Evolutionary conservation across 1,139 yeast species (phyloP).

Genomic region (Taphrina deformans): DNA sequence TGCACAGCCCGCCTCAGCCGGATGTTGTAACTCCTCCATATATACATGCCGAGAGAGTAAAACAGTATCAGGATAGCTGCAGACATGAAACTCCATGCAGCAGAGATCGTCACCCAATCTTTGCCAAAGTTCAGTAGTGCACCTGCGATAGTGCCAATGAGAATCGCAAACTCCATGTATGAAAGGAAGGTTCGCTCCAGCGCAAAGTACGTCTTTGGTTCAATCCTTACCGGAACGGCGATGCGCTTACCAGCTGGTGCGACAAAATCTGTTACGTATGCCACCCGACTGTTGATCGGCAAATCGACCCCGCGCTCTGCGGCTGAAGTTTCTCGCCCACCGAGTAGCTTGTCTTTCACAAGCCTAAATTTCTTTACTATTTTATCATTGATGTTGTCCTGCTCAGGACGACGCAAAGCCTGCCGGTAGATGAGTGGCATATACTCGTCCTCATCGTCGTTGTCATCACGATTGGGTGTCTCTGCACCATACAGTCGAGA

Average conservation of each 20-base stretch:
- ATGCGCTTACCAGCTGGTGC: conserved; percentile 84
- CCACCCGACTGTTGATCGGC: conserved; percentile 4
- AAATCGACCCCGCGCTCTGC: conserved; percentile 25
- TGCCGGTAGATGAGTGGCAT: conserved; percentile 24
- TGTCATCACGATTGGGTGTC: conserved; percentile 9
- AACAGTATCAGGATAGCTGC: conserved; percentile 71
- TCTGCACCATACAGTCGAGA: conserved; percentile 20
- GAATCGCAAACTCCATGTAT: conserved; percentile 94
- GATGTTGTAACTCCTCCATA: conserved; percentile 80
- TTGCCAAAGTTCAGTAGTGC: conserved; percentile 93
- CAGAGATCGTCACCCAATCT: conserved; percentile 61
- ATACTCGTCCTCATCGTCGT: conserved; percentile 33
- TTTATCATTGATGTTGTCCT: conserved; percentile 23
- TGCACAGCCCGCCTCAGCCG: conserved; percentile 78
- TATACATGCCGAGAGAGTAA: conserved; percentile 73
- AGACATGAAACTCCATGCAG: conserved; percentile 84
- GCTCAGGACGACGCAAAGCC: conserved; percentile 18
- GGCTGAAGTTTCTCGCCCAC: conserved; percentile 4
- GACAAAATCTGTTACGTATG: conserved; percentile 35
- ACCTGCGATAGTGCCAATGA: conserved; percentile 90
- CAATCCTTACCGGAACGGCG: conserved; percentile 95
- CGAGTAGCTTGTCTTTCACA: conserved; percentile 7
- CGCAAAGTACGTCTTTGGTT: conserved; percentile 97
- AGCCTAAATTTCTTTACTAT: background rate
- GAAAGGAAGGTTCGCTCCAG: conserved; percentile 96